Evolutionary conservation across 306 rosid species (phyloP).

Genomic region (Quercus parvula): DNA sequence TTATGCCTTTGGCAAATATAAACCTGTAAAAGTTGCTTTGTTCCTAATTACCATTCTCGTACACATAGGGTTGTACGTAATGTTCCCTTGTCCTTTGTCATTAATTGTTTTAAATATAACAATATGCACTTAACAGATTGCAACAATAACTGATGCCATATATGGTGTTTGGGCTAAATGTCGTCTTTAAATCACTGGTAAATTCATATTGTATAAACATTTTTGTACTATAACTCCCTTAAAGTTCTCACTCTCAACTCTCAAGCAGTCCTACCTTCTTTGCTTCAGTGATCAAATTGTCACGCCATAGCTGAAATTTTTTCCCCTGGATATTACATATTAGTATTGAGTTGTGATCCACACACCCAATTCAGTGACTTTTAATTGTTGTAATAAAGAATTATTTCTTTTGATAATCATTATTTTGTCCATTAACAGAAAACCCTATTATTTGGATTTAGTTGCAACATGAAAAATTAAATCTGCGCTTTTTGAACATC

Average conservation of each 20-base stretch:
- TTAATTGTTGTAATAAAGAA: neutral
- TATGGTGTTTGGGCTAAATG: too few relatives aligned
- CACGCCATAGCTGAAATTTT: neutral
- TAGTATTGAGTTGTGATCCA: too few relatives aligned
- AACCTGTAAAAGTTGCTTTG: conserved; percentile 51
- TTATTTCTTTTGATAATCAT: neutral
- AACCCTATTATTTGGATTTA: neutral
- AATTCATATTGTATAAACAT: too few relatives aligned
- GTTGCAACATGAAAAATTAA: too few relatives aligned
- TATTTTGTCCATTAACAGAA: neutral
- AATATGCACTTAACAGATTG: too few relatives aligned
- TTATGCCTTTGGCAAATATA: conserved; percentile 79
- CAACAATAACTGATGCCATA: too few relatives aligned
- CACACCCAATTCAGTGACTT: too few relatives aligned
- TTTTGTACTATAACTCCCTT: neutral
- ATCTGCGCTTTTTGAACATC: too few relatives aligned
- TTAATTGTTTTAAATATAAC: neutral
- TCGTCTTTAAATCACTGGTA: too few relatives aligned
- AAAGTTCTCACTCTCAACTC: neutral
- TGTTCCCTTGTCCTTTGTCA: conserved; percentile 10
- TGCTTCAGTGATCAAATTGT: neutral
- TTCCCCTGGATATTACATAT: conserved; percentile 1
- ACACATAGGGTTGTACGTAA: conserved; percentile 1
- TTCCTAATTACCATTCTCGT: neutral
- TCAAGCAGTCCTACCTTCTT: neutral